Conservation (phyloP, 306 rosid genomes). For the Corylus heterophylla region DNA sequence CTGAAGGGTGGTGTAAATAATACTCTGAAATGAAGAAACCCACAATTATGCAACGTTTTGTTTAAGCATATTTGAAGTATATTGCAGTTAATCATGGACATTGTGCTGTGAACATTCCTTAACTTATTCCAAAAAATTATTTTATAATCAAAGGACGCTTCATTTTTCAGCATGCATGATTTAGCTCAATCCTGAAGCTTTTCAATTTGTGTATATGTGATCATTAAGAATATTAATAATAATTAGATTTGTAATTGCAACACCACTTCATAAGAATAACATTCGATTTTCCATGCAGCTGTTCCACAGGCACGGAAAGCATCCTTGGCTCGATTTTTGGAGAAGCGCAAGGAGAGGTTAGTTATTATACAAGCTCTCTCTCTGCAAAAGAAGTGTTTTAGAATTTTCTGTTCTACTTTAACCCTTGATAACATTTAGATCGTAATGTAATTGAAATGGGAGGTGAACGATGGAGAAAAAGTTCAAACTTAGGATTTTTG, state of each 20-base stretch:
- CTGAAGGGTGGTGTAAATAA: slow-evolving; percentile 1
- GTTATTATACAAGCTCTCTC: not conserved
- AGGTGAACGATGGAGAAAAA: too few relatives aligned
- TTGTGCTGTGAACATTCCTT: not conserved
- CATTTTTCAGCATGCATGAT: not conserved
- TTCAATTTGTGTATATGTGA: slow-evolving; percentile 1
- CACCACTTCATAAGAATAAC: not conserved
- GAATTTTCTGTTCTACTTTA: not conserved
- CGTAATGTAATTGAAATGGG: too few relatives aligned
- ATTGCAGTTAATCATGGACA: not conserved
- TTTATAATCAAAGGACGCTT: not conserved
- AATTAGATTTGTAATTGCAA: slow-evolving; percentile 10
- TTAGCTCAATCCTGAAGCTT: not conserved
- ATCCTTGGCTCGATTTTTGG: slow-evolving; percentile 84
- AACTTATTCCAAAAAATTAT: not conserved
- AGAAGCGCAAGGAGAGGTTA: slow-evolving; percentile 96
- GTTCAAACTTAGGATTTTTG: too few relatives aligned
- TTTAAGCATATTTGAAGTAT: not conserved
- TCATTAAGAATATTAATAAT: slow-evolving; percentile 10
- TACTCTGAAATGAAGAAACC: not conserved
- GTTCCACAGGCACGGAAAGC: slow-evolving; percentile 95
- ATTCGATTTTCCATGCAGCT: slow-evolving; percentile 39
- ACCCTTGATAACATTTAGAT: not conserved
- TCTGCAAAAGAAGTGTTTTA: not conserved
- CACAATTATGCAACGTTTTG: not conserved